These are phyloP conservation scores for Actinidia chinensis DNA, from an alignment of 179 eudicot species.

Conservation along the genomic window DNA sequence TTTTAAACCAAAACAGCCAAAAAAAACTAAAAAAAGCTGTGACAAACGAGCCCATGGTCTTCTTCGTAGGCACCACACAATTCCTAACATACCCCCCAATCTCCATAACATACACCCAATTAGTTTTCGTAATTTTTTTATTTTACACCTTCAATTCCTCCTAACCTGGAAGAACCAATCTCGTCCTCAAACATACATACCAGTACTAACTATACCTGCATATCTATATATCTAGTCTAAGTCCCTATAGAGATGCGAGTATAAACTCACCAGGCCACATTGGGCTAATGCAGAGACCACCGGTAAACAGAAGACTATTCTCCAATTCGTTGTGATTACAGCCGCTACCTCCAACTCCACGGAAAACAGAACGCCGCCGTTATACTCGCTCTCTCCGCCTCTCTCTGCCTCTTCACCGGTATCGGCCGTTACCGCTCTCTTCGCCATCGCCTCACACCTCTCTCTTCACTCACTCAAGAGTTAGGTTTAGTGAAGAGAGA, in stretches of 20 bases:
- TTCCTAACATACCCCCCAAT: no score
- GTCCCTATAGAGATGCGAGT: background rate
- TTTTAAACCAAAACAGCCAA: no score
- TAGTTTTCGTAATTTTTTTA: no score
- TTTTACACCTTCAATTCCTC: no score
- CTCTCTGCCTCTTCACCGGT: conserved; percentile 52
- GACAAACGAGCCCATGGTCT: no score
- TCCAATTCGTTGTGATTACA: conserved; percentile 14
- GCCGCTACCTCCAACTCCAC: conserved; percentile 11
- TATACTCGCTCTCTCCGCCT: conserved; percentile 31
- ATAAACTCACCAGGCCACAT: conserved; percentile 85
- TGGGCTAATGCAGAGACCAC: conserved; percentile 96
- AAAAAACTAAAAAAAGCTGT: no score
- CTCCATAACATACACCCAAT: no score
- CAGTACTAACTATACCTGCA: background rate
- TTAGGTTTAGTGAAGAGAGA: conserved; percentile 15
- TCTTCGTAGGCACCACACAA: no score
- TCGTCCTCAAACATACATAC: no score
- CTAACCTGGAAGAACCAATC: background rate
- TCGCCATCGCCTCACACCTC: conserved; percentile 32
- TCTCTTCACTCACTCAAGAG: background rate
- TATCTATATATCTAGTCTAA: background rate
- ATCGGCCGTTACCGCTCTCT: conserved; percentile 31
- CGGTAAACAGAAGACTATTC: conserved; percentile 60
- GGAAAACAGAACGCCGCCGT: conserved; percentile 23